Evolutionary conservation across 1,284 basidiomycete species (phyloP).

Genomic region (Melampsora abietis-canadensis): DNA sequence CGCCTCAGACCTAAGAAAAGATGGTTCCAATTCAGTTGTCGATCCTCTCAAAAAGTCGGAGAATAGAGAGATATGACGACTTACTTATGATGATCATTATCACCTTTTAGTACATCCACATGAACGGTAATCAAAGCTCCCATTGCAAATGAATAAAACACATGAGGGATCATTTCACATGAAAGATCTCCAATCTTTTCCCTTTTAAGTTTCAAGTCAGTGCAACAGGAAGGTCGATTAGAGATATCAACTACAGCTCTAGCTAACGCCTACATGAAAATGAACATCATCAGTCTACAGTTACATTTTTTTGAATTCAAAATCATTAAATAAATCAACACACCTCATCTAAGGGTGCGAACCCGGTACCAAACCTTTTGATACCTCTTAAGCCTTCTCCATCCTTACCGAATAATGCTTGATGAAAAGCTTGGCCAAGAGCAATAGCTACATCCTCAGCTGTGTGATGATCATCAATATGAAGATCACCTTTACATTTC

Average conservation of each 20-base stretch:
- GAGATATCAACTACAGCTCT: slow-evolving; percentile 97
- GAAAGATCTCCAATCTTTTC: slow-evolving; percentile 92
- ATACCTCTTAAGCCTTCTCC: slow-evolving; percentile 71
- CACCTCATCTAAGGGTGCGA: slow-evolving; percentile 94
- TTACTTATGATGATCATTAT: slow-evolving; percentile 96
- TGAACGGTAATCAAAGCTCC: slow-evolving; percentile 87
- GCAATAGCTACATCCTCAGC: slow-evolving; percentile 69
- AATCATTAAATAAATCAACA: slow-evolving; percentile 5
- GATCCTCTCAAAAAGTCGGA: neutral
- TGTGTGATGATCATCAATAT: slow-evolving; percentile 98
- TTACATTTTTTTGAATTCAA: neutral
- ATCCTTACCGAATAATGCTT: slow-evolving; percentile 74
- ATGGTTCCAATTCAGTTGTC: neutral
- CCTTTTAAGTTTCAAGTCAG: slow-evolving; percentile 80
- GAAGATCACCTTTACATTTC: slow-evolving; percentile 89
- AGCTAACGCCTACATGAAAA: slow-evolving; percentile 70
- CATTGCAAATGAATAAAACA: slow-evolving; percentile 89
- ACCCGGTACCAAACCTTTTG: slow-evolving; percentile 89
- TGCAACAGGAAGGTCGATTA: slow-evolving; percentile 89
- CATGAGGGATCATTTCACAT: slow-evolving; percentile 89
- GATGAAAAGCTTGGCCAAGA: slow-evolving; percentile 78
- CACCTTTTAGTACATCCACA: slow-evolving; percentile 85
- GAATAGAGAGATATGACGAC: slow-evolving; percentile 49
- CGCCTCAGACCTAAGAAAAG: slow-evolving; percentile 71
- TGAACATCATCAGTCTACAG: slow-evolving; percentile 7